Percentiles rank a stretch among this genome's conserved stretches.
Evolutionary conservation across 148 eudicot genomes (phyloP).

Genomic region (Salicornia ramosissima): DNA sequence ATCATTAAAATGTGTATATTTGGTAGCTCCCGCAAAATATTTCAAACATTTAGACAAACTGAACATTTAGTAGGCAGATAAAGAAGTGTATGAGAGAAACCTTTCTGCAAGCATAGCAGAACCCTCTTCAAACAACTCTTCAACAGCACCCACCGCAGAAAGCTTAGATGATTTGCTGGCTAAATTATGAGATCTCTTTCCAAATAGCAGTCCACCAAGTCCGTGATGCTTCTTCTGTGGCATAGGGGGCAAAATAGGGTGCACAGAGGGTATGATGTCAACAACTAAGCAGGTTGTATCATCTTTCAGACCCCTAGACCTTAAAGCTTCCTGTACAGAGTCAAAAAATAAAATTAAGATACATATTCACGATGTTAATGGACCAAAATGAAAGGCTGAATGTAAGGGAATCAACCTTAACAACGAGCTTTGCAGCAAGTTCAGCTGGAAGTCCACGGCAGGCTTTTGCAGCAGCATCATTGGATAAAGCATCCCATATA

Average conservation of each 20-base stretch:
- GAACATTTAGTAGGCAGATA: slow-evolving; percentile 3
- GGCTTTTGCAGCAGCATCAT: slow-evolving; percentile 83
- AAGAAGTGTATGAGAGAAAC: slow-evolving; percentile 28
- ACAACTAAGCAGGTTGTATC: slow-evolving; percentile 98
- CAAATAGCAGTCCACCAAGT: slow-evolving; percentile 52
- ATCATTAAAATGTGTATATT: neutral
- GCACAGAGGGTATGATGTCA: slow-evolving; percentile 84
- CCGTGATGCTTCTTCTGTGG: slow-evolving; percentile 58
- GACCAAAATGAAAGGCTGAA: neutral
- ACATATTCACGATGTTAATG: slow-evolving; percentile 2
- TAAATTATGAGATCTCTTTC: slow-evolving; percentile 56
- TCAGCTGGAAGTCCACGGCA: slow-evolving; percentile 93
- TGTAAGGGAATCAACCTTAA: slow-evolving; percentile 48
- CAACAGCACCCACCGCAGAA: slow-evolving; percentile 88
- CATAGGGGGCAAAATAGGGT: slow-evolving; percentile 50
- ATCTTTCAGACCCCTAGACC: slow-evolving; percentile 93
- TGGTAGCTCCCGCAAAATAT: neutral
- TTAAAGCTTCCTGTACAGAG: slow-evolving; percentile 80
- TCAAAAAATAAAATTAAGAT: slow-evolving; percentile 1
- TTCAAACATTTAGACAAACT: neutral
- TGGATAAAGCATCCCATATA: slow-evolving; percentile 90
- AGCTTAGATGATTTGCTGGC: slow-evolving; percentile 56
- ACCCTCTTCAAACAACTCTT: slow-evolving; percentile 98
- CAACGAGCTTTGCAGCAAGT: slow-evolving; percentile 96
- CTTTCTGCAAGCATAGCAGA: slow-evolving; percentile 98